phyloP scores from a whole-genome alignment of 805 yeast genomes.

The Tetrapisispora pingtungensis region DNA sequence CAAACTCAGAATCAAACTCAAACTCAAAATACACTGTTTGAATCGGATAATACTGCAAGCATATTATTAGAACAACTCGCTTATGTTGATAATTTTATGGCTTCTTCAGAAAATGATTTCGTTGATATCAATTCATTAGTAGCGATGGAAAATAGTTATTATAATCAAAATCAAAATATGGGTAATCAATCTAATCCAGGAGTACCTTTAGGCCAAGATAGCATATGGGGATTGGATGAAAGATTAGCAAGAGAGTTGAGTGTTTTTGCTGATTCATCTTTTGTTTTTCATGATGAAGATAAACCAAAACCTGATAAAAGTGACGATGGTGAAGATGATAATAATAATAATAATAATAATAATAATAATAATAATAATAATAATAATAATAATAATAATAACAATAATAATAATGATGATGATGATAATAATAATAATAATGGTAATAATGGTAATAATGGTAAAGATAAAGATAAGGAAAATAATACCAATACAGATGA shows the following conservation, averaged over 20 bases:
- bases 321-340: conserved; percentile 6
- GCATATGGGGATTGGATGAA: conserved; percentile 34
- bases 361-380: conserved; percentile 2
- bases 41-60: conserved; percentile 22
- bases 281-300: conserved; percentile 75
- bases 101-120: conserved; percentile 37
- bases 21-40: neutral
- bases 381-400: neutral
- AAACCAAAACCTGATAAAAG: conserved; percentile 11
- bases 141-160: conserved; percentile 5
- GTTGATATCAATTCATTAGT: conserved; percentile 25
- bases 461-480: no score
- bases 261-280: conserved; percentile 75
- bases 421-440: neutral
- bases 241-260: conserved; percentile 56
- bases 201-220: neutral
- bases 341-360: conserved; percentile 1
- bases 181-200: neutral
- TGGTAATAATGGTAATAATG: no score
- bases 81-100: conserved; percentile 68
- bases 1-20: neutral
- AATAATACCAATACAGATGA: no score
- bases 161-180: neutral
- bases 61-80: conserved; percentile 64
- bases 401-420: neutral